Percentiles rank a stretch among this genome's conserved stretches.
phyloP scores from a whole-genome alignment of 2,329 filamentous ascomycete species.

The Trichoderma aggressivum region DNA sequence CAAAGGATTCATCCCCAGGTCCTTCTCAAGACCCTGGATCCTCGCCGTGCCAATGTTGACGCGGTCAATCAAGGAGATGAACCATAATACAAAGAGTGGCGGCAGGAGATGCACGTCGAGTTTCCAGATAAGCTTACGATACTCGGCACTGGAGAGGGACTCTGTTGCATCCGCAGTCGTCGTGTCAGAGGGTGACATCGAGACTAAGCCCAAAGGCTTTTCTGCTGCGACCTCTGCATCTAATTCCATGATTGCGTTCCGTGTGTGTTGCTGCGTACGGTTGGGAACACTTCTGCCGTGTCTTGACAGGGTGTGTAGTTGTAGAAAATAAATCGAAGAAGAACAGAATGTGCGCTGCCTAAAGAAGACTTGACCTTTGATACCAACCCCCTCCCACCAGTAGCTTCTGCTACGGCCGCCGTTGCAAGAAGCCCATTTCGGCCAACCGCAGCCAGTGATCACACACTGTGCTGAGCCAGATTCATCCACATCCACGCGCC shows the following conservation, averaged over 20 bases:
- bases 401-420: neutral
- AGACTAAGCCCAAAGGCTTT: conserved; percentile 8
- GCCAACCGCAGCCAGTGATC: neutral
- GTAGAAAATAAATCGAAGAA: neutral
- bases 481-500: neutral
- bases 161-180: neutral
- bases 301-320: conserved; percentile 5
- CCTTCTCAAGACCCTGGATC: conserved; percentile 26
- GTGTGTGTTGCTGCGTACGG: neutral
- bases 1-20: conserved; percentile 20
- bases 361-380: neutral
- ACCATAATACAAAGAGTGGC: conserved; percentile 30
- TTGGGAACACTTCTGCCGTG: neutral
- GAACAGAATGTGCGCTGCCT: neutral
- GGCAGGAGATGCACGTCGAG: conserved; percentile 26
- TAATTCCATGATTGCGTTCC: neutral
- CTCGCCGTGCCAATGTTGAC: conserved; percentile 28
- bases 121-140: conserved; percentile 29
- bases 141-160: neutral
- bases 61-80: conserved; percentile 27
- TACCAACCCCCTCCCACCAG: neutral
- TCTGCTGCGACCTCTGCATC: conserved; percentile 6
- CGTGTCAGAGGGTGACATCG: neutral
- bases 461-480: neutral
- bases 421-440: neutral